Base-by-base conservation (phyloP, 1,284 basidiomycete genomes). In the Trametes hirsuta region DNA sequence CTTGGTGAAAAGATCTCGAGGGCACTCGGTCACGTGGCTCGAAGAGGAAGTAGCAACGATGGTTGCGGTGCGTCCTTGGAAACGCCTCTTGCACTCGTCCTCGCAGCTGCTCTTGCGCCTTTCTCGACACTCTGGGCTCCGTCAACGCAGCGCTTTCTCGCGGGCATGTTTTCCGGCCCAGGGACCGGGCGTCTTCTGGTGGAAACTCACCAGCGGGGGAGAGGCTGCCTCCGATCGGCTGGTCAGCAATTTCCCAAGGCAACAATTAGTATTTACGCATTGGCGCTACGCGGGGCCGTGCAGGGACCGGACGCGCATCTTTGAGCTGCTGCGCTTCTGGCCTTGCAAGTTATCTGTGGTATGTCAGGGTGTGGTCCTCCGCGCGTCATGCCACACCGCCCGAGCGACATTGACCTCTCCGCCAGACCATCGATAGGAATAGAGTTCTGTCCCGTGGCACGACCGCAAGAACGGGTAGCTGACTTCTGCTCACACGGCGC, bases 261-360 rank as follows among this genome's bases (percentile, higher is more conserved):
- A 47, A 56, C 61, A 41, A 47, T 51, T 60, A 59, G 64, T 60
- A 62, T 62, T 65, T 60, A 65, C 60, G 46, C 64, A 53, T 58
- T 46, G 52, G 45, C 36, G 47, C 55, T 47, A 55, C 36, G 57
- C 41, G 41, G 51, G 48, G 45, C 47, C 53, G 48, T 53, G 18
- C 47, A 30, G 30, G 30, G 30, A 30, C 30, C 30, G 30, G 30
- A 30, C 30, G 8, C 30, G 30, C 30, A 14, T 15, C 44, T 25
- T 37, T n/a, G 39, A 6, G 39, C 34, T 37, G 30, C 54, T 55
- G 54, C 37, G 53, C 54, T 62, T 57, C 55, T 53, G 40, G 34
- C n/a, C n/a, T n/a, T n/a, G n/a, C 30, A 30, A 30, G 30, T 47
- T 58, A 50, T 56, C 47, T 54, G 37, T 25, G 36, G 55, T 55